Evolutionary conservation across 2,329 filamentous ascomycete genomes (phyloP).

Genomic region (Verticillium klebahnii): DNA sequence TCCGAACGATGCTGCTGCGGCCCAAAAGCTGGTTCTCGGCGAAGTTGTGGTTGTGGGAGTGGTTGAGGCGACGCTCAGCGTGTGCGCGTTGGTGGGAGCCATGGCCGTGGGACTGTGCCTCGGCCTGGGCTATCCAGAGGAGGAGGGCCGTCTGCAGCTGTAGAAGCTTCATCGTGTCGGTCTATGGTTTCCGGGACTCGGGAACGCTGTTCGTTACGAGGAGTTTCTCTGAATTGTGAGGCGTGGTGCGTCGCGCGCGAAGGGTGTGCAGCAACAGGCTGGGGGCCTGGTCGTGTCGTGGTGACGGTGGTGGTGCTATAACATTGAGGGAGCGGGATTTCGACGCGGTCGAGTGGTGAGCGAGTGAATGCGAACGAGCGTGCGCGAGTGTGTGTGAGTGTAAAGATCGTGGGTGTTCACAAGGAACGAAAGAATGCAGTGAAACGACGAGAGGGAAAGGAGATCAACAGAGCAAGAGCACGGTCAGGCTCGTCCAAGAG

Average conservation of each 20-base stretch:
- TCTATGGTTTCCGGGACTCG: slow-evolving; percentile 5
- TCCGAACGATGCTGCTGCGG: slow-evolving; percentile 17
- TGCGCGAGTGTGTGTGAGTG: not conserved
- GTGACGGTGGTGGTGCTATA: slow-evolving; percentile 5
- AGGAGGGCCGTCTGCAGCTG: slow-evolving; percentile 24
- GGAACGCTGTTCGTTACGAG: not conserved
- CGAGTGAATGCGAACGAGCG: not conserved
- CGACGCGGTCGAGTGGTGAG: not conserved
- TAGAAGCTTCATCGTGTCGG: slow-evolving; percentile 46
- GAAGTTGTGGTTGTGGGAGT: slow-evolving; percentile 27
- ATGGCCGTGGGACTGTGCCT: slow-evolving; percentile 28
- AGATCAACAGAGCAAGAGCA: not conserved
- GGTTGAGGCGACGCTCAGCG: slow-evolving; percentile 23
- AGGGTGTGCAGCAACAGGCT: not conserved
- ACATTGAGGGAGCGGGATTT: slow-evolving; percentile 9
- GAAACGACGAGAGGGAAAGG: not conserved
- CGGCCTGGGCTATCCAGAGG: slow-evolving; percentile 34
- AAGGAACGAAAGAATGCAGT: not conserved
- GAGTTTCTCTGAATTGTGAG: not conserved
- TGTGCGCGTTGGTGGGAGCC: slow-evolving; percentile 33
- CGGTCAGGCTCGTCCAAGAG: not conserved
- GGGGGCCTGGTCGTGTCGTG: slow-evolving; percentile 2
- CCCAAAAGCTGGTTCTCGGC: slow-evolving; percentile 5
- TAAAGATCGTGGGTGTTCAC: not conserved
- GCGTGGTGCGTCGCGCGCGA: slow-evolving; percentile 4